Conservation (phyloP, 2,329 filamentous ascomycete species). For the Aspergillus carbonarius region DNA sequence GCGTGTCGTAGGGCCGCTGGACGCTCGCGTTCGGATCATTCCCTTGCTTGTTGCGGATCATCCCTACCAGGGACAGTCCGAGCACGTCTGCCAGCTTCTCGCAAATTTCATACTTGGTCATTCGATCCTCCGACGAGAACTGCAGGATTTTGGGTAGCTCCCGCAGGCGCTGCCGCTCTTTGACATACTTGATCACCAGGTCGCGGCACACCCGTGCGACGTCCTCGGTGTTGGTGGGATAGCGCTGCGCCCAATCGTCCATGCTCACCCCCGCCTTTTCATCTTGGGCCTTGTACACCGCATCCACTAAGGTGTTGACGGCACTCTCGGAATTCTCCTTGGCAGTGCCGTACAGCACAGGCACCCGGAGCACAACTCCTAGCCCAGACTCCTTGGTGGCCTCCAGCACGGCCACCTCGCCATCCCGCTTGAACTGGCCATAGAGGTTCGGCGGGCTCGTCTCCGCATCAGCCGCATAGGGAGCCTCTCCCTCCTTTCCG, state of each 20-base stretch:
- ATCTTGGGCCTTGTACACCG: constrained; percentile 71
- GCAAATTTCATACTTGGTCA: constrained; percentile 90
- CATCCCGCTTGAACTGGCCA: constrained; percentile 70
- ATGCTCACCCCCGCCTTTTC: constrained; percentile 64
- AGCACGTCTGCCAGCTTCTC: constrained; percentile 75
- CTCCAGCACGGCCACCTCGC: constrained; percentile 68
- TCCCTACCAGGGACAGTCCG: constrained; percentile 66
- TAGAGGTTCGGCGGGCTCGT: constrained; percentile 77
- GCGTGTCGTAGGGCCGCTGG: constrained; percentile 82
- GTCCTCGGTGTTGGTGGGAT: constrained; percentile 87
- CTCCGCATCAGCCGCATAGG: constrained; percentile 66
- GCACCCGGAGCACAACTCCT: constrained; percentile 73
- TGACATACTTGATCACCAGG: constrained; percentile 67
- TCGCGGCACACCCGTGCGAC: constrained; percentile 77
- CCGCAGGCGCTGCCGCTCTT: constrained; percentile 47
- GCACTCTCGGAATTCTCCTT: constrained; percentile 73
- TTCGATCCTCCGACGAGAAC: constrained; percentile 80
- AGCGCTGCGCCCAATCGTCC: constrained; percentile 82
- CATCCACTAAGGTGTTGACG: constrained; percentile 76
- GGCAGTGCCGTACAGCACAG: constrained; percentile 78
- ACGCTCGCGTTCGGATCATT: constrained; percentile 70
- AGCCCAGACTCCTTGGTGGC: constrained; percentile 55
- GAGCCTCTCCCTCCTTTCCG: constrained; percentile 76
- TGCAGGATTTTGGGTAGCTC: constrained; percentile 71
- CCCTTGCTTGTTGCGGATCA: constrained; percentile 66